Evolutionary conservation across 1,284 basidiomycete genomes (phyloP).

Genomic region (Trichosporon coremiiforme): DNA sequence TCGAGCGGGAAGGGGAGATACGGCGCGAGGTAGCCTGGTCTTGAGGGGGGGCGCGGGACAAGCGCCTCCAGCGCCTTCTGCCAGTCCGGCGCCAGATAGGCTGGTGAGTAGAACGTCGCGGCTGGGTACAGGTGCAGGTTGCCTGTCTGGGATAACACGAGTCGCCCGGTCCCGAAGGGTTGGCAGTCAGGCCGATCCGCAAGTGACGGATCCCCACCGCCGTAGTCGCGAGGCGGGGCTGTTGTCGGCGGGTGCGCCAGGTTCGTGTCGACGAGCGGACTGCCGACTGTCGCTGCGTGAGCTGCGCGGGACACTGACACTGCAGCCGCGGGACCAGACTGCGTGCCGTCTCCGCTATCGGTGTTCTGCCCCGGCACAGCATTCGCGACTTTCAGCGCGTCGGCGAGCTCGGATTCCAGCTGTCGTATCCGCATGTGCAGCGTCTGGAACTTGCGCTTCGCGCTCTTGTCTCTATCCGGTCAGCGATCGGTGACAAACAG

Average conservation of each 20-base stretch:
- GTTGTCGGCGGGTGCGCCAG: constrained; percentile 6
- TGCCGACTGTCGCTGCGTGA: neutral
- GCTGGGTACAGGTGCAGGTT: constrained; percentile 35
- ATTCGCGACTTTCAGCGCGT: constrained; percentile 18
- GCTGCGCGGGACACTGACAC: neutral
- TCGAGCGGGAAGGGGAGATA: constrained; percentile 37
- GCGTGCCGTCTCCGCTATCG: neutral
- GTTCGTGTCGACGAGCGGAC: constrained; percentile 17
- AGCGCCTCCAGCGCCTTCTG: constrained; percentile 29
- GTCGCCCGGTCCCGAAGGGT: constrained; percentile 34
- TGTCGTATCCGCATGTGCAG: constrained; percentile 16
- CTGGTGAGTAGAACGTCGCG: constrained; percentile 37
- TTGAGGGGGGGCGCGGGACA: constrained; percentile 2
- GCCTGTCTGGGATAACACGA: constrained; percentile 32
- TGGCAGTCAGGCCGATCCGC: constrained; percentile 11
- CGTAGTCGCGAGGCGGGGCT: neutral
- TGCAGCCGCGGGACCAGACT: neutral
- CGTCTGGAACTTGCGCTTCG: constrained; percentile 17
- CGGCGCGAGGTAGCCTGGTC: constrained; percentile 34
- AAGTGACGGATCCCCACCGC: constrained; percentile 4
- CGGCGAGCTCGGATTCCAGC: constrained; percentile 17
- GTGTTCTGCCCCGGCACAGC: neutral
- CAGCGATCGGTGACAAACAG: neutral
- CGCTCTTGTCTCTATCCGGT: neutral
- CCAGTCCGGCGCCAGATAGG: constrained; percentile 35